Conservation (phyloP, 2,329 filamentous ascomycete genomes). For the Penicillium janthinellum region DNA sequence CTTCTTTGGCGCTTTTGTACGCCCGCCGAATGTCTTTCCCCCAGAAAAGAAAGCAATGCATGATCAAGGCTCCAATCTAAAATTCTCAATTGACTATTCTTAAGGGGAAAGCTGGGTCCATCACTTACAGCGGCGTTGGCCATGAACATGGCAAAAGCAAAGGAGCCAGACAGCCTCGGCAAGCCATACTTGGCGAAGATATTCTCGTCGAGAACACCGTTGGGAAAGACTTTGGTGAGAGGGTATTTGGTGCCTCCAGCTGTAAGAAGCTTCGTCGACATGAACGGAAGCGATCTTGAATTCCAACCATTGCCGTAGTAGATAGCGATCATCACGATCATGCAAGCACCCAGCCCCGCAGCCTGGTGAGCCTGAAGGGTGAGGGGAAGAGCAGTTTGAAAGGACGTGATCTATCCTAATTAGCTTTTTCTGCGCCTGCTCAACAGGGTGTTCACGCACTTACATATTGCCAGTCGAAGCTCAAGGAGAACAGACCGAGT, state of each 20-base stretch:
- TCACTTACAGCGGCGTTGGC: slow-evolving; percentile 57
- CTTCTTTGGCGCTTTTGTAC: slow-evolving; percentile 50
- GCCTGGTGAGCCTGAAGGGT: slow-evolving; percentile 53
- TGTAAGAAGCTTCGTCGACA: slow-evolving; percentile 53
- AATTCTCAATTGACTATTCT: no score
- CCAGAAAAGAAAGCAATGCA: slow-evolving; percentile 59
- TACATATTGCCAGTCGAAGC: slow-evolving; percentile 56
- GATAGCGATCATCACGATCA: slow-evolving; percentile 53
- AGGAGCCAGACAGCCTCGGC: slow-evolving; percentile 53
- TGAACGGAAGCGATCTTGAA: slow-evolving; percentile 53
- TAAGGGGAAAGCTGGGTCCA: no score
- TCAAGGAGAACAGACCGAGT: slow-evolving; percentile 52
- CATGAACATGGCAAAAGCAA: slow-evolving; percentile 59
- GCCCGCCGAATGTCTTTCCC: slow-evolving; percentile 53
- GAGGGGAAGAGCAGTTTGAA: slow-evolving; percentile 56
- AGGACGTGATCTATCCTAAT: slow-evolving; percentile 53
- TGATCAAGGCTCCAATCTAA: slow-evolving; percentile 58
- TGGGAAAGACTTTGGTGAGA: slow-evolving; percentile 44
- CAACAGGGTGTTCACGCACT: not conserved
- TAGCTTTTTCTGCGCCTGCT: no score
- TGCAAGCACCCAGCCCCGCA: slow-evolving; percentile 52
- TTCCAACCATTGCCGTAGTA: slow-evolving; percentile 56
- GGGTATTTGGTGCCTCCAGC: slow-evolving; percentile 48
- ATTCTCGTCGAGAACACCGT: slow-evolving; percentile 26
- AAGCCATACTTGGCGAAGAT: slow-evolving; percentile 49